Conservation (phyloP, 2,329 filamentous ascomycete genomes). For the Cryoendolithus antarcticus region DNA sequence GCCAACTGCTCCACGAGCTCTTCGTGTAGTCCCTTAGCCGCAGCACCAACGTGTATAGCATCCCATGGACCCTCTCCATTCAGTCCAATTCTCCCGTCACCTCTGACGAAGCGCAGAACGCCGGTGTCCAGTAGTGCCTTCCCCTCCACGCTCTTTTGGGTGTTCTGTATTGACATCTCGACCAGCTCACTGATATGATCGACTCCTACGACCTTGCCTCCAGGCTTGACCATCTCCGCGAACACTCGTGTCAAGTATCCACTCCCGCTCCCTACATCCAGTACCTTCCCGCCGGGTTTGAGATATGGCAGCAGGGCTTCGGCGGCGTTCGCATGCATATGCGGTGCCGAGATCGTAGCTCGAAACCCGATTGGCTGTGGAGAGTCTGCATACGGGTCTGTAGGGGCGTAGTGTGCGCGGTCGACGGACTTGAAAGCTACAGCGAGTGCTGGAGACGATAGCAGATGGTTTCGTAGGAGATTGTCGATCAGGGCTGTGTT, state of each 20-base stretch:
- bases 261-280: constrained; percentile 37
- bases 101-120: constrained; percentile 57
- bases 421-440: constrained; percentile 76
- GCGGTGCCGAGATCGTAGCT: constrained; percentile 60
- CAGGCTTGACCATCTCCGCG: constrained; percentile 56
- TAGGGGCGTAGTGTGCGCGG: constrained; percentile 68
- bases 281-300: constrained; percentile 35
- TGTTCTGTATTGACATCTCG: constrained; percentile 29
- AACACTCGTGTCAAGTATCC: constrained; percentile 80
- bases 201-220: constrained; percentile 34
- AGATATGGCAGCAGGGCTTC: constrained; percentile 50
- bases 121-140: constrained; percentile 50
- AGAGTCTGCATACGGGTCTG: constrained; percentile 58
- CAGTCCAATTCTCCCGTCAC: constrained; percentile 46
- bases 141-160: constrained; percentile 31
- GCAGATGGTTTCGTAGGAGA: constrained; percentile 57
- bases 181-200: constrained; percentile 38
- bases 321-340: constrained; percentile 58
- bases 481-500: constrained; percentile 71
- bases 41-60: constrained; percentile 90
- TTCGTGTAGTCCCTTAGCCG: constrained; percentile 60
- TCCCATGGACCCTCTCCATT: constrained; percentile 53
- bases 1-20: constrained; percentile 66
- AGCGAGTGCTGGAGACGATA: constrained; percentile 59
- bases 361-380: constrained; percentile 55